phyloP scores from a whole-genome alignment of 208 protist genomes.

The Angomonas ambiguus region DNA sequence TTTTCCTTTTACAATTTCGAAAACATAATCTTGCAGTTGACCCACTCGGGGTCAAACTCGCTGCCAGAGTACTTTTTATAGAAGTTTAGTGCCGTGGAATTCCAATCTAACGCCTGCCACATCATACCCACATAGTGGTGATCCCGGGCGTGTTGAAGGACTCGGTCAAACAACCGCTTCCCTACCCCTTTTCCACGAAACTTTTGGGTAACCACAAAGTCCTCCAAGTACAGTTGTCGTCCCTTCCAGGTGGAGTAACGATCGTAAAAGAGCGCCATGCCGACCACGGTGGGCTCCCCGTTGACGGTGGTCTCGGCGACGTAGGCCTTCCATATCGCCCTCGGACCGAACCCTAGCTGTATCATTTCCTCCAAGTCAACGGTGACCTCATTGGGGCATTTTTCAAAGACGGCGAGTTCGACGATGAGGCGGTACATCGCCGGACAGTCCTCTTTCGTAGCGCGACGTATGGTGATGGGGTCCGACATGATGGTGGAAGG shows the following conservation, averaged over 20 bases:
- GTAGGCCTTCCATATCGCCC: slow-evolving; percentile 33
- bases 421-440: slow-evolving; percentile 34
- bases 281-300: slow-evolving; percentile 23
- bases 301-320: slow-evolving; percentile 27
- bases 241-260: slow-evolving; percentile 56
- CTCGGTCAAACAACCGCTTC: slow-evolving; percentile 34
- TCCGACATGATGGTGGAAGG: background rate
- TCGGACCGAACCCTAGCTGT: slow-evolving; percentile 25
- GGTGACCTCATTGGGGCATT: slow-evolving; percentile 23
- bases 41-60: slow-evolving; percentile 34
- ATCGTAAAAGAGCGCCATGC: slow-evolving; percentile 50
- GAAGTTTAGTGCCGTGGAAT: slow-evolving; percentile 38
- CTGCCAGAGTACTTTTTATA: slow-evolving; percentile 42
- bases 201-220: slow-evolving; percentile 38
- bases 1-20: slow-evolving; percentile 7
- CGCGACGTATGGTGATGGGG: slow-evolving; percentile 25
- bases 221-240: slow-evolving; percentile 47
- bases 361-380: slow-evolving; percentile 35
- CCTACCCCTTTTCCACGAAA: slow-evolving; percentile 30
- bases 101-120: slow-evolving; percentile 59
- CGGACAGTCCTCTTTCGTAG: slow-evolving; percentile 21
- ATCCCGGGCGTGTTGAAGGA: slow-evolving; percentile 37
- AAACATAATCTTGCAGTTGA: slow-evolving; percentile 49
- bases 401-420: slow-evolving; percentile 43
- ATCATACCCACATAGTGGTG: slow-evolving; percentile 32